Evolutionary conservation across 148 eudicot genomes (phyloP).

Genomic region (Camellia sinensis): DNA sequence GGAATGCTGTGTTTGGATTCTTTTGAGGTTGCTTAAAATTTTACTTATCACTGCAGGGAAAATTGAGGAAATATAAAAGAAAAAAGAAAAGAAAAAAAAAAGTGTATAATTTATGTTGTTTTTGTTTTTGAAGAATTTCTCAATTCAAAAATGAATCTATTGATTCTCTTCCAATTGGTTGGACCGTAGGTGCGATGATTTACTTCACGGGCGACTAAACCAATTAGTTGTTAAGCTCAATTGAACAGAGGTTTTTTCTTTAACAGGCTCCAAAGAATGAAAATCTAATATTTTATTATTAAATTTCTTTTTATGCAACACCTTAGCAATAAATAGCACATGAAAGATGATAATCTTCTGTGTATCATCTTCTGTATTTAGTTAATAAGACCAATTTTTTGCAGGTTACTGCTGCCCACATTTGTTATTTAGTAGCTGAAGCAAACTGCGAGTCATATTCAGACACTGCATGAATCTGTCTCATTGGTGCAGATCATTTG

Average conservation of each 20-base stretch:
- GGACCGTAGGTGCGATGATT: too few relatives aligned
- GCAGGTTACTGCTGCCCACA: conserved; percentile 45
- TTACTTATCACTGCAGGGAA: background rate
- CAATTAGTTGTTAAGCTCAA: background rate
- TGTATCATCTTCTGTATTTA: background rate
- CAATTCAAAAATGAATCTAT: background rate
- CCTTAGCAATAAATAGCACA: background rate
- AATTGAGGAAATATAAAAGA: too few relatives aligned
- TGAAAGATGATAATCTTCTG: background rate
- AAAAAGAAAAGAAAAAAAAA: background rate
- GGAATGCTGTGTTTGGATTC: conserved; percentile 35
- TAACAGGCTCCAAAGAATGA: too few relatives aligned
- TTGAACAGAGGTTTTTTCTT: background rate
- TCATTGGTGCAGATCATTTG: conserved; percentile 73
- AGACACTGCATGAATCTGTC: conserved; percentile 73
- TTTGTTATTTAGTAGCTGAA: conserved; percentile 49
- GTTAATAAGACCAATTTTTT: background rate
- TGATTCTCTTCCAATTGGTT: too few relatives aligned
- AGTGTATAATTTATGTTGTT: background rate
- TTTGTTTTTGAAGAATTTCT: background rate
- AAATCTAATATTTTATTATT: too few relatives aligned
- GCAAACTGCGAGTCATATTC: conserved; percentile 65
- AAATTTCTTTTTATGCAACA: too few relatives aligned
- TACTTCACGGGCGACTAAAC: background rate
- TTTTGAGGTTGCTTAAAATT: background rate